Base-by-base conservation (phyloP, 2,329 filamentous ascomycete genomes). In the Fusarium denticulatum region DNA sequence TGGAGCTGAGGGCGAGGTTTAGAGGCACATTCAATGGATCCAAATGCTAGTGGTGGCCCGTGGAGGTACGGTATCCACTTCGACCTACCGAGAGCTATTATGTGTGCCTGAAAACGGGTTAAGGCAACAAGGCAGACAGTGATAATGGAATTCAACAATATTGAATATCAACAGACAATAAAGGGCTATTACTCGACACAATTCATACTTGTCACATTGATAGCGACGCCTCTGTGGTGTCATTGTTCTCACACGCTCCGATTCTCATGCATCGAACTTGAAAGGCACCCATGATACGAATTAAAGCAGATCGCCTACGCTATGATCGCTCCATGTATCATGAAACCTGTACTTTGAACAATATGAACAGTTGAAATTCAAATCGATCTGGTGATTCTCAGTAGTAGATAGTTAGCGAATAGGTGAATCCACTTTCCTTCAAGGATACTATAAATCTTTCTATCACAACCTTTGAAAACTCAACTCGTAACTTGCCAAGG, bases 41-140 rank as follows among this genome's bases (percentile, higher is more conserved):
- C 34, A 39, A 39, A 69, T 64, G 75, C 74, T 75, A 74, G 60
- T 69, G 64, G 71, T 63, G 26, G 45, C 14, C 45, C 20, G 20
- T 47, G 53, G 59, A 75, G 72, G 79, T 78, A 78, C 76, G 72
- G 79, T 79, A 79, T 77, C 76, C 78, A 71, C 70, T 63, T 55
- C 12, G 26, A 46, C 20, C 30, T 64, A 49, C 24, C 15, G 7
- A 26, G 56, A 59, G 42, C 47, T 58, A 49, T 52, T 64, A 60
- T 70, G 50, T 68, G 71, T 78, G 71, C 80, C 78, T 73, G 74
- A 78, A 78, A 78, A 68, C 62, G 53, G 63, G 60, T 24, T 77
- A 73, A 81, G 80, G 80, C 80, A 77, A 76, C 75, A 80, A 80
- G 78, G 81, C 81, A 75, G 74, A 80, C 24, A 58, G 28, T 59